Conservation (phyloP, 108 stramenopile species). For the Cyclotella atomus region DNA sequence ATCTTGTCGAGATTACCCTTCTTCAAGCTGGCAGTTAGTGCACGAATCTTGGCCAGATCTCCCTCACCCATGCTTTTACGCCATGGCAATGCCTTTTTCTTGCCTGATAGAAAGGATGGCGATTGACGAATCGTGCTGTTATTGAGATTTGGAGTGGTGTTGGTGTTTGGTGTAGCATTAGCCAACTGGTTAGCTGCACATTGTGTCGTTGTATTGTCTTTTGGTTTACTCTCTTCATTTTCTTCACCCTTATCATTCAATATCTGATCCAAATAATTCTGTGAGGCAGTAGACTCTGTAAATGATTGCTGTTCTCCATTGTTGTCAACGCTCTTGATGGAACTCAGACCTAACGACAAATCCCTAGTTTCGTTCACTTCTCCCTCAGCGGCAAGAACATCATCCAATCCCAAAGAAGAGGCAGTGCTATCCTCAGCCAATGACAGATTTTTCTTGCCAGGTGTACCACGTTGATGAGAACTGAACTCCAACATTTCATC, state of each 20-base stretch:
- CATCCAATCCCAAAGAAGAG: not conserved
- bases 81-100: constrained; percentile 24
- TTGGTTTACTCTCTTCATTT: not conserved
- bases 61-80: constrained; percentile 43
- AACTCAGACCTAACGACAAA: not conserved
- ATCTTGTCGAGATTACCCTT: constrained; percentile 8
- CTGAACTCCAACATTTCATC: constrained; percentile 22
- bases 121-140: constrained; percentile 51
- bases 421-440: constrained; percentile 1
- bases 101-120: constrained; percentile 39
- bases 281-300: constrained; percentile 20
- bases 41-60: constrained; percentile 38
- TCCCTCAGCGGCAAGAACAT: not conserved
- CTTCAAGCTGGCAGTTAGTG: constrained; percentile 41
- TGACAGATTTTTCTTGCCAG: constrained; percentile 3
- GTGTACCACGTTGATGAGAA: not conserved
- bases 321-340: too few relatives aligned
- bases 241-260: not conserved
- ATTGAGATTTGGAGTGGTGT: not conserved
- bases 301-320: constrained; percentile 3
- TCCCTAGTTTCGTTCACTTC: not conserved
- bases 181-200: not conserved
- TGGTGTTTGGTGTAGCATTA: not conserved
- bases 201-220: not conserved
- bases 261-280: constrained; percentile 3